Base-by-base conservation (phyloP, 2,329 filamentous ascomycete species). In the Cadophora gregata region DNA sequence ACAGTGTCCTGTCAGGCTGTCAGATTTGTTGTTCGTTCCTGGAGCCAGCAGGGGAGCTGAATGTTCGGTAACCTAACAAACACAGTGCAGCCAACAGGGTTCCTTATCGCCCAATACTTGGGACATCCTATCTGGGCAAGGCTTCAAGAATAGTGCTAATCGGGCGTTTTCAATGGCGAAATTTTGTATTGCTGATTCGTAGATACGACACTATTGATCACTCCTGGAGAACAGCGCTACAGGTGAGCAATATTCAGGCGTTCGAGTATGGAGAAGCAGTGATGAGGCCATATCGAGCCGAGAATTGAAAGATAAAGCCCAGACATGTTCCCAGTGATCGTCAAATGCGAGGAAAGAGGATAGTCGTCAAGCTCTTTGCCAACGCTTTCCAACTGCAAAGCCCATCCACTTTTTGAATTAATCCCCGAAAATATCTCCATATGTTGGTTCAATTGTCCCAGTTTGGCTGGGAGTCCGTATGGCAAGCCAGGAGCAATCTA, bases 41-140 rank as follows among this genome's bases (percentile, higher is more conserved):
- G 55, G 31, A 24, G 29, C 31, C 38, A 42, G 29, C 16, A 45
- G 33, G 12, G n/a, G 14, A n/a, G 38, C 25, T 60, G 58, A 60
- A n/a, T 27, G 36, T 14, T 38, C 16, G 53, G 53, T 38, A 58
- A 19, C 51, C 55, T 25, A 6, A 47, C 38, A 59, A 48, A 27
- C 21, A 29, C 25, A 16, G 16, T 29, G 38, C 38, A 14, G 24
- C 25, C n/a, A 47, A 48, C 58, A 60, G 58, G 58, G 58, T 19
- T 60, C 58, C 58, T 47, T 31, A 31, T 45, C 36, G 58, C 58
- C 21, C 31, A 60, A 60, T 60, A 60, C 58, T 60, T 60, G 38
- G 38, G 19, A 29, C 36, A 47, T 48, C 58, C 58, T 29, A 47
- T 60, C 38, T n/a, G 25, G 58, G 58, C 38, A 60, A 38, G 9